Base-by-base conservation (phyloP, 768 basidiomycete species). In the Mycena capillaripes region DNA sequence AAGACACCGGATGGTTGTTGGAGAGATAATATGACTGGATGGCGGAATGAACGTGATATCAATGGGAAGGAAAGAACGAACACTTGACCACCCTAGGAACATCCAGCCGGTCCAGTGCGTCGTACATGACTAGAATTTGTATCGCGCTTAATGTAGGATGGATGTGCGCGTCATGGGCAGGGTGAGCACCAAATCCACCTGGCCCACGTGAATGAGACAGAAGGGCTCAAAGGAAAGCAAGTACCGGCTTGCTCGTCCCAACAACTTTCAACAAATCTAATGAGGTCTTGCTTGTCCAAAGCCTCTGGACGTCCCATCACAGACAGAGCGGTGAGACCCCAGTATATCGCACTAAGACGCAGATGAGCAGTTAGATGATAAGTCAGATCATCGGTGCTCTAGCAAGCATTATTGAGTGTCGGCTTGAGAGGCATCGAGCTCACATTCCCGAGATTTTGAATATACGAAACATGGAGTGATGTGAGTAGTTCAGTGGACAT, bases 181-280 rank as follows among this genome's bases (percentile, higher is more conserved):
- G 97, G 79, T 97, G 95, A 27, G 97, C 93, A 1, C 96, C 95
- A 76, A 97, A 99, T 19, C 86, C 96, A 52, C 97, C 97, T 98
- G 76, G 27, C 70, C 34, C 27, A 48, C 25, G 52, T 44, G 53
- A 75, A 32, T 48, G 42, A 50, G 38, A 63, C 62, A 16, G 27
- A 66, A 61, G 58, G 30, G 40, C 44, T 16, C 34, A 56, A 67
- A 30, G 29, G 38, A 71, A 77, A 68, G 66, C 71, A 76, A 76
- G 73, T 66, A 87, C 97, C 97, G 84, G 91, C 89, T 82, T 95
- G 91, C 14, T 97, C 93, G 77, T 97, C 94, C 96, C 97, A 99
- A 81, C 98, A 99, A 75, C 91, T 92, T 91, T 97, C 89, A 61
- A 98, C 96, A 79, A 95, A 99, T 3, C 87, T 87, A 34, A 99